These are phyloP conservation scores for Modicella reniformis DNA, from an alignment of 371 early-diverging fungal species.

Conservation along the genomic window DNA sequence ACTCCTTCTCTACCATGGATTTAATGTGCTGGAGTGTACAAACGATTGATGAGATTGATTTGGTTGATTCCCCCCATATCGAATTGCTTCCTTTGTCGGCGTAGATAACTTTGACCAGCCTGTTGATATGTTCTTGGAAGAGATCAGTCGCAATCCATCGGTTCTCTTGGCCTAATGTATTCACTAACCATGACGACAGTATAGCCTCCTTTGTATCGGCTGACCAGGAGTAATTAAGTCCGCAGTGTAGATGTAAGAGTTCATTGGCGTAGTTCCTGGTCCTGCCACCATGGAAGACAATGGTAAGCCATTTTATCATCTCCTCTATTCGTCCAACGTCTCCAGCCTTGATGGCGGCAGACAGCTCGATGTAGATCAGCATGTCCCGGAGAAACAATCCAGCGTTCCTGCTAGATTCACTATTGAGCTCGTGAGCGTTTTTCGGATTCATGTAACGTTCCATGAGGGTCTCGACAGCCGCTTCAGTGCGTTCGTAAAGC, in stretches of 20 bases:
- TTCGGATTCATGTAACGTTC: background rate
- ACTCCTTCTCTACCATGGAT: too few relatives aligned
- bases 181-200: too few relatives aligned
- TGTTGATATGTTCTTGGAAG: too few relatives aligned
- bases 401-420: background rate
- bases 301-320: background rate
- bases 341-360: conserved; percentile 18
- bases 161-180: too few relatives aligned
- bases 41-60: too few relatives aligned
- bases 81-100: too few relatives aligned
- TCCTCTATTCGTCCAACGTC: conserved; percentile 6
- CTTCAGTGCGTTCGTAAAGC: background rate
- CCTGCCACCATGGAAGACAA: background rate
- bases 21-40: too few relatives aligned
- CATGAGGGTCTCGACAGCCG: background rate
- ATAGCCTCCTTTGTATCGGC: background rate
- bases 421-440: background rate
- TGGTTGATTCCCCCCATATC: too few relatives aligned
- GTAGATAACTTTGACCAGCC: too few relatives aligned
- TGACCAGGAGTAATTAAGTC: background rate
- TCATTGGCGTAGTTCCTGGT: background rate
- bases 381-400: conserved; percentile 10
- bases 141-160: too few relatives aligned
- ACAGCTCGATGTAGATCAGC: conserved; percentile 5
- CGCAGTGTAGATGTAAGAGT: background rate